phyloP scores from a whole-genome alignment of 2,329 filamentous ascomycete species.

The Trichocomaceae sp. region DNA sequence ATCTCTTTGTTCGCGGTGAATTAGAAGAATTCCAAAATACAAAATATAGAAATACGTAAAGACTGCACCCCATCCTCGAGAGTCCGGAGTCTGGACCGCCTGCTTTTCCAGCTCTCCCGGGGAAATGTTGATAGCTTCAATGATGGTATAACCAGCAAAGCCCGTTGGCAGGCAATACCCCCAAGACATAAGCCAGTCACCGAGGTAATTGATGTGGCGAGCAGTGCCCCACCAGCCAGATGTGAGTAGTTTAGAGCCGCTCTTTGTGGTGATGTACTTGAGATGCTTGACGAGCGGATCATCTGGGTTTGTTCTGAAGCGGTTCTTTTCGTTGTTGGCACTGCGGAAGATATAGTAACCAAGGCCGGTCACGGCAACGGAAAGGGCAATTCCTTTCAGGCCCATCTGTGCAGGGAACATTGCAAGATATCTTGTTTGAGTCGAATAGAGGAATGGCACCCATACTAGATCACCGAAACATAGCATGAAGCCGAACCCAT shows the following conservation, averaged over 20 bases:
- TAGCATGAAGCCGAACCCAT: conserved; percentile 94
- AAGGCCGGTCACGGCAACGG: conserved; percentile 59
- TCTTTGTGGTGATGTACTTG: conserved; percentile 76
- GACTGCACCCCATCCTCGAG: conserved; percentile 75
- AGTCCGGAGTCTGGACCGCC: conserved; percentile 64
- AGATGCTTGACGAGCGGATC: conserved; percentile 74
- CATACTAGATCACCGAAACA: conserved; percentile 87
- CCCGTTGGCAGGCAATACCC: conserved; percentile 83
- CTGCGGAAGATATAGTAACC: conserved; percentile 91
- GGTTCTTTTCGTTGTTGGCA: conserved; percentile 93
- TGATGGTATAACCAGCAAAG: conserved; percentile 70
- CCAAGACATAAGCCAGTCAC: conserved; percentile 93
- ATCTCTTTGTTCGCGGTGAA: conserved; percentile 80
- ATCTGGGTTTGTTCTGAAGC: conserved; percentile 78
- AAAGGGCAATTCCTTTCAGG: conserved; percentile 54
- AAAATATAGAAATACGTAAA: conserved; percentile 93
- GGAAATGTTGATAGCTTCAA: conserved; percentile 41
- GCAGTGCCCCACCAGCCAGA: conserved; percentile 92
- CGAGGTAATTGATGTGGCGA: conserved; percentile 91
- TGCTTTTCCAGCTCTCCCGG: conserved; percentile 62
- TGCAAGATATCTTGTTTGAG: conserved; percentile 78
- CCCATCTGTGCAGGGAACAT: conserved; percentile 77
- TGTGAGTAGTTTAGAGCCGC: conserved; percentile 71
- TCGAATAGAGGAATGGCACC: conserved; percentile 83
- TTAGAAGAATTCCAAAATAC: conserved; percentile 79